These are phyloP conservation scores for Colletotrichum musae DNA, from an alignment of 2,329 filamentous ascomycete genomes.

Conservation along the genomic window DNA sequence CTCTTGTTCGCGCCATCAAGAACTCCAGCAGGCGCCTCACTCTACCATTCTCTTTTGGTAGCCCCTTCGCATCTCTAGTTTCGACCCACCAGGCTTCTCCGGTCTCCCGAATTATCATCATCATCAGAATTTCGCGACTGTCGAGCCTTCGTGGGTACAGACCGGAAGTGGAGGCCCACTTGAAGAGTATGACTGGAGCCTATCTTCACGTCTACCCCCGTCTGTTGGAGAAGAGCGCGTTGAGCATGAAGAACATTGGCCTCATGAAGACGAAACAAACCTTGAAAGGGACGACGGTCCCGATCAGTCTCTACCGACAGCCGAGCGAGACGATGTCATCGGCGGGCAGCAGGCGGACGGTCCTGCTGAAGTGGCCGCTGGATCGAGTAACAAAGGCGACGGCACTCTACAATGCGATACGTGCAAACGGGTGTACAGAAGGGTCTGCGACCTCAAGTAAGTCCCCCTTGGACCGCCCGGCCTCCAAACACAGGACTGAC, in stretches of 20 bases:
- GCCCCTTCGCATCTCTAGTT: slow-evolving; percentile 39
- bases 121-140: slow-evolving; percentile 27
- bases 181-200: slow-evolving; percentile 34
- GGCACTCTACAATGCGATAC: not conserved
- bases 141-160: slow-evolving; percentile 38
- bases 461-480: not conserved
- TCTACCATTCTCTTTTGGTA: slow-evolving; percentile 19
- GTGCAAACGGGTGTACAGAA: not conserved
- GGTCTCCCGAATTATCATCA: slow-evolving; percentile 21
- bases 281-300: not conserved
- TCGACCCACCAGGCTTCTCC: slow-evolving; percentile 25
- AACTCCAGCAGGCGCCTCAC: slow-evolving; percentile 24
- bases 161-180: slow-evolving; percentile 40
- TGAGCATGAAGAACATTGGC: slow-evolving; percentile 21
- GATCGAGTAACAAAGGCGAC: not conserved
- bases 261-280: not conserved
- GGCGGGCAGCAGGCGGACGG: not conserved
- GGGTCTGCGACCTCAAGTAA: slow-evolving; percentile 3
- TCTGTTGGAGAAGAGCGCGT: slow-evolving; percentile 40
- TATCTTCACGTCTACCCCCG: slow-evolving; percentile 17
- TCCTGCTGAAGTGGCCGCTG: not conserved
- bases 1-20: slow-evolving; percentile 14
- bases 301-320: slow-evolving; percentile 12
- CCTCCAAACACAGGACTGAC: not conserved
- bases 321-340: slow-evolving; percentile 15